Percentiles rank a stretch among this genome's conserved stretches.
Conservation (phyloP, 2,329 filamentous ascomycete genomes). For the Exophiala mesophila region DNA sequence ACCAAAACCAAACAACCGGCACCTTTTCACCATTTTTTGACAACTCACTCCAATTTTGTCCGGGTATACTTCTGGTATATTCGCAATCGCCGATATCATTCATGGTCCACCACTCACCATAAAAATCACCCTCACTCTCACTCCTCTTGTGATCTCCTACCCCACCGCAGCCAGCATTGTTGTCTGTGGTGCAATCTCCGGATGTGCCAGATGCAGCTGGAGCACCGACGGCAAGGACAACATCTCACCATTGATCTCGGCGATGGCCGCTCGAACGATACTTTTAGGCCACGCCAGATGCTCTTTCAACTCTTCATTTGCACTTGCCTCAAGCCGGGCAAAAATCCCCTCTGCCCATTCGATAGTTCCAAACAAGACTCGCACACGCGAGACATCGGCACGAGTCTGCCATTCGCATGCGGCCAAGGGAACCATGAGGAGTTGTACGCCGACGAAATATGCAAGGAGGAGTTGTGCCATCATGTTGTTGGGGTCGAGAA, state of each 20-base stretch:
- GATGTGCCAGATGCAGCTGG: constrained; percentile 15
- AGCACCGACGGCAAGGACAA: constrained; percentile 20
- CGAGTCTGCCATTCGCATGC: constrained; percentile 29
- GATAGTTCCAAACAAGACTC: constrained; percentile 28
- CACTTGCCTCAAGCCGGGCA: constrained; percentile 18
- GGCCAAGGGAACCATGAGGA: constrained; percentile 40
- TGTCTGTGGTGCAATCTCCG: constrained; percentile 13
- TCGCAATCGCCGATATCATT: no score
- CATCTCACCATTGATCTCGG: constrained; percentile 22
- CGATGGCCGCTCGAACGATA: constrained; percentile 18
- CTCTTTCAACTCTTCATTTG: constrained; percentile 26
- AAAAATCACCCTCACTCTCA: no score
- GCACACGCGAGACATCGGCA: constrained; percentile 9
- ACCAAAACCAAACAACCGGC: no score
- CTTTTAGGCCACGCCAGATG: constrained; percentile 20
- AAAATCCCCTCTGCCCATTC: constrained; percentile 39
- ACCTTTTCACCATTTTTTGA: no score
- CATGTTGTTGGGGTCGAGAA: constrained; percentile 40
- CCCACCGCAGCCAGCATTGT: no score
- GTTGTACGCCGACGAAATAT: constrained; percentile 45
- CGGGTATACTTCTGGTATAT: no score
- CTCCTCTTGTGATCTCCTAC: no score
- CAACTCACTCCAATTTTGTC: no score
- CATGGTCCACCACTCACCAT: no score
- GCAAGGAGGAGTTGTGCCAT: constrained; percentile 42